Base-by-base conservation (phyloP, 106 monocot species). In the Alisma plantagoaquatica region DNA sequence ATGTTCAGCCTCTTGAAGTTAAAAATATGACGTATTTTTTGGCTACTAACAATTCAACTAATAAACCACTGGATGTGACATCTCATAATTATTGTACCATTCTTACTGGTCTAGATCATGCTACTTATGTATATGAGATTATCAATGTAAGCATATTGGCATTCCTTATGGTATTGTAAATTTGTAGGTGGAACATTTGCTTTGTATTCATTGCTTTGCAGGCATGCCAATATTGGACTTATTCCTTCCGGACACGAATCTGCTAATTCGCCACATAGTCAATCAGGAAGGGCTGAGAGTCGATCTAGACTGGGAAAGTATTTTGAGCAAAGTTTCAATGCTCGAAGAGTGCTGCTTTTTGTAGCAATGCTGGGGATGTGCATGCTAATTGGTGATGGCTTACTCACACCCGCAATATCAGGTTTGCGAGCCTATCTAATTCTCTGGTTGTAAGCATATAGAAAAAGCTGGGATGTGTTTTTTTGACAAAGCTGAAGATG, bases 351-450 rank as follows among this genome's bases (percentile, higher is more conserved):
- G 20, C 21, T 88, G 27, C 76, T 83, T 8, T 73, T 88, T 32
- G 53, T 79, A 14, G 78, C 83, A 32, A 79, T 88, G 28, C 45
- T 78, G 15, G 88, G 88, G 7, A 70, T 79, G 63, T 88, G 83
- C 73, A 89, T 89, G 88, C 79, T 89, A 25, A 89, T 89, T 43
- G 88, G 88, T 27, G 88, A 89, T 61, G 88, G 88, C 57, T 79
- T 89, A 46, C 82, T 89, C 28, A 89, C 88, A 18, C 88, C 88
- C 29, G 88, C 88, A 45, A 89, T 89, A 14, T 83, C 86, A 68
- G 86, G 86, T 87, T 66, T 4, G 22, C 20, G 7, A n/a, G n/a
- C n/a, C 33, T 17, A 18, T 19, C 18, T 16, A 25, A 2, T 25
- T 4, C 12, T 23, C 23, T 49, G n/a, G n/a, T n/a, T n/a, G n/a